Evolutionary conservation across 2,329 filamentous ascomycete species (phyloP).

Genomic region (Cytospora schulzeri): DNA sequence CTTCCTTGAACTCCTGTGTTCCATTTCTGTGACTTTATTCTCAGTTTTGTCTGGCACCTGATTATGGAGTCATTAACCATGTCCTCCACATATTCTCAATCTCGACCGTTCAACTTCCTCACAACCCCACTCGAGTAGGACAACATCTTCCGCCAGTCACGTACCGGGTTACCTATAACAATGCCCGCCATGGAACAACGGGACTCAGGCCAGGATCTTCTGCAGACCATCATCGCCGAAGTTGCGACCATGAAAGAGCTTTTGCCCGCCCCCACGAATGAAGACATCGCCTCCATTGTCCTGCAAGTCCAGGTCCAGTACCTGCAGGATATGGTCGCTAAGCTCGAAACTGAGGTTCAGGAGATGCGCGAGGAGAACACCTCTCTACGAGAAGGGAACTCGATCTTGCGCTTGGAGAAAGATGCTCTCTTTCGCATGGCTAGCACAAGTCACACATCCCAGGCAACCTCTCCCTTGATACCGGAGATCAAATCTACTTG

Average conservation of each 20-base stretch:
- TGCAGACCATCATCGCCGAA: neutral
- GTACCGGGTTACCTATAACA: neutral
- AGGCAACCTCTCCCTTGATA: neutral
- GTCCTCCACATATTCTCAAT: neutral
- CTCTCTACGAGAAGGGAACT: neutral
- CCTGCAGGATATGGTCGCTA: neutral
- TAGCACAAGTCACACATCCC: neutral
- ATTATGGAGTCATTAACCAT: too few relatives aligned
- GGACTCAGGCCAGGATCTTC: neutral
- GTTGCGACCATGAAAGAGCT: neutral
- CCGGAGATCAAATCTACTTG: conserved; percentile 22
- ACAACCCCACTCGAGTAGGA: too few relatives aligned
- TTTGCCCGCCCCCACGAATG: neutral
- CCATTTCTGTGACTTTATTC: too few relatives aligned
- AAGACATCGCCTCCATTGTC: neutral
- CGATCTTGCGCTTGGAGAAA: neutral
- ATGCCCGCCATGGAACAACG: neutral
- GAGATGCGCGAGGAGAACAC: neutral
- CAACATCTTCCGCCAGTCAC: too few relatives aligned
- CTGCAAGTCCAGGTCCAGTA: neutral
- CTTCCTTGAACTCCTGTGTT: neutral
- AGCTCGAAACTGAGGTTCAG: neutral
- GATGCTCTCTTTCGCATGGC: neutral
- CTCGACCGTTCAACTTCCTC: neutral
- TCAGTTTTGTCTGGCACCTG: too few relatives aligned